A percentile compares a stretch with the other conserved stretches of the same genome.
Conservation (phyloP, 352 stramenopile genomes). For the Phytophthora macrochlamydospora region DNA sequence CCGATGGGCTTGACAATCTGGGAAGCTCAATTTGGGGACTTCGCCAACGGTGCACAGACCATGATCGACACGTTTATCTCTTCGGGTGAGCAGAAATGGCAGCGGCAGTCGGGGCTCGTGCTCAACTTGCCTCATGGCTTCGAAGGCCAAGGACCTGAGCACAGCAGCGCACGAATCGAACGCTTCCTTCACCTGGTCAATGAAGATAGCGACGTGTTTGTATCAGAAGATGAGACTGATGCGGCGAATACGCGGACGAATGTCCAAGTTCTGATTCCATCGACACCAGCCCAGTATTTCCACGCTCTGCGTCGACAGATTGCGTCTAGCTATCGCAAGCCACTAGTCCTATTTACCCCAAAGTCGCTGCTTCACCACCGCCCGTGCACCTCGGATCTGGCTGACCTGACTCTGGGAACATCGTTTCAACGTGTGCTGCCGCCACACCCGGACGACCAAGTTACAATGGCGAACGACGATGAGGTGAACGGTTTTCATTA, state of each 20-base stretch:
- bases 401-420: conserved; percentile 61
- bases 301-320: conserved; percentile 92
- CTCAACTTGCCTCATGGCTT: conserved; percentile 85
- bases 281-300: conserved; percentile 96
- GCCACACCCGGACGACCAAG: conserved; percentile 74
- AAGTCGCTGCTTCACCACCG: conserved; percentile 88
- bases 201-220: conserved; percentile 78
- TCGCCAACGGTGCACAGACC: conserved; percentile 88
- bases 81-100: conserved; percentile 87
- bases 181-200: conserved; percentile 85
- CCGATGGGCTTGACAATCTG: conserved; percentile 88
- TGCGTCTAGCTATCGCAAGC: conserved; percentile 74
- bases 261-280: conserved; percentile 78
- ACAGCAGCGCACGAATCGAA: conserved; percentile 85
- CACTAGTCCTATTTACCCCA: conserved; percentile 79
- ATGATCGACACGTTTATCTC: conserved; percentile 90
- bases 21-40: conserved; percentile 92
- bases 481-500: conserved; percentile 38
- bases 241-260: conserved; percentile 67
- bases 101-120: conserved; percentile 89
- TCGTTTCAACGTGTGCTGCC: conserved; percentile 73
- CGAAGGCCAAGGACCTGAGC: conserved; percentile 86
- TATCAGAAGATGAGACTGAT: conserved; percentile 27
- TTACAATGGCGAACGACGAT: conserved; percentile 64
- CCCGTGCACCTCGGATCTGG: conserved; percentile 78